These are phyloP conservation scores for Xylariomycetidae sp. DNA, from an alignment of 2,329 filamentous ascomycete species.

Conservation along the genomic window DNA sequence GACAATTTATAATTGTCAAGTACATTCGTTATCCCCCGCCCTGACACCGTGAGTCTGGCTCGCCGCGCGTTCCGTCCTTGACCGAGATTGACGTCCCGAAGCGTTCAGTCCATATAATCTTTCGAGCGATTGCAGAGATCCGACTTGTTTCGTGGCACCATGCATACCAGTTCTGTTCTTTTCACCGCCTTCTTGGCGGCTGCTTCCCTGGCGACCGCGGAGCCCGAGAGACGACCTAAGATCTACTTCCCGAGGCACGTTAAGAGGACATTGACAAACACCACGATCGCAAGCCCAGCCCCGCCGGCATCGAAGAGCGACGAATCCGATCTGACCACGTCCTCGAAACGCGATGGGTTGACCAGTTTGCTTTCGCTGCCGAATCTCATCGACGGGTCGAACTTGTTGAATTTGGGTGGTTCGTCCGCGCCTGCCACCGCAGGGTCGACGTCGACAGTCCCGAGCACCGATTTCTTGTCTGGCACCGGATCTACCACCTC, in stretches of 20 bases:
- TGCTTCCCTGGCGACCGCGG: slow-evolving; percentile 30
- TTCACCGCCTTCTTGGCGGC: slow-evolving; percentile 32
- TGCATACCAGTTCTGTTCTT: slow-evolving; percentile 25
- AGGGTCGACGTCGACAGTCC: too few species aligned
- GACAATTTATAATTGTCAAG: slow-evolving; percentile 39
- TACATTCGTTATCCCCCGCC: slow-evolving; percentile 38
- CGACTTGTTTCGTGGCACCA: too few species aligned
- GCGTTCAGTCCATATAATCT: slow-evolving; percentile 14
- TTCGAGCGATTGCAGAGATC: too few species aligned
- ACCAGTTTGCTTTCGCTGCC: slow-evolving; percentile 10
- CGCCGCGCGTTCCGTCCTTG: slow-evolving; percentile 9
- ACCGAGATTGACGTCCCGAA: slow-evolving; percentile 13
- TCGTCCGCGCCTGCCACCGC: too few species aligned
- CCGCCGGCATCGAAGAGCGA: slow-evolving; percentile 15
- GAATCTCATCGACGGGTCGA: too few species aligned
- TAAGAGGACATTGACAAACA: slow-evolving; percentile 32
- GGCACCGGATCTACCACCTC: too few species aligned
- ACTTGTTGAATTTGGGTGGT: too few species aligned
- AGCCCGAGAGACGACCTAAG: slow-evolving; percentile 29
- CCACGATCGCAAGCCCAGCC: slow-evolving; percentile 24
- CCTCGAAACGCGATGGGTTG: slow-evolving; percentile 21
- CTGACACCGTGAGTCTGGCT: slow-evolving; percentile 36
- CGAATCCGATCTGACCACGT: slow-evolving; percentile 10
- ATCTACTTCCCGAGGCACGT: slow-evolving; percentile 39
- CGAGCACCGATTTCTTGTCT: too few species aligned